phyloP scores from a whole-genome alignment of 73 alveolate species.

The Paraurostyla sp. region DNA sequence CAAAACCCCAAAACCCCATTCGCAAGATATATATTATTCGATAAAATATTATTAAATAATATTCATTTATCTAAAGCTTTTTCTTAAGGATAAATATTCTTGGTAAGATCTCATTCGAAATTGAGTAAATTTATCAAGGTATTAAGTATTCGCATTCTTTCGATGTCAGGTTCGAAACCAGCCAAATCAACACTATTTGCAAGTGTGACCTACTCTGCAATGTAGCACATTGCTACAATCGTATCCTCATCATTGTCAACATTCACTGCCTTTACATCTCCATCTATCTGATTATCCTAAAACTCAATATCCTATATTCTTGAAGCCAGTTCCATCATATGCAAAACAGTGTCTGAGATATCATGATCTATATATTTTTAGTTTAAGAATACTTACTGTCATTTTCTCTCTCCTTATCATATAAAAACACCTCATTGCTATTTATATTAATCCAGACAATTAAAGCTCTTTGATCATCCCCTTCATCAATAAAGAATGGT shows the following conservation, averaged over 20 bases:
- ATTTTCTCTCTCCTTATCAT: slow-evolving; percentile 57
- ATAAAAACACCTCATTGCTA: not conserved
- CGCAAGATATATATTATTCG: too few species aligned
- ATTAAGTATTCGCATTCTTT: not conserved
- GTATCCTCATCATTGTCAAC: slow-evolving; percentile 49
- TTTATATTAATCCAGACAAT: not conserved
- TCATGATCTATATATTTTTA: slow-evolving; percentile 37
- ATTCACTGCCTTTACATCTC: slow-evolving; percentile 21
- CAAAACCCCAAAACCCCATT: too few species aligned
- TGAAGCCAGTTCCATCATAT: slow-evolving; percentile 44
- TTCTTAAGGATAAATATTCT: too few species aligned
- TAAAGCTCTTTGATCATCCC: not conserved
- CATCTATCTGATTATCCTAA: slow-evolving; percentile 35
- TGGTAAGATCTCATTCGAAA: not conserved
- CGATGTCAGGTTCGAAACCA: not conserved
- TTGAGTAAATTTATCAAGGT: not conserved
- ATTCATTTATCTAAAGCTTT: too few species aligned
- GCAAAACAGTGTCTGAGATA: slow-evolving; percentile 45
- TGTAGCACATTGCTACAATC: slow-evolving; percentile 53
- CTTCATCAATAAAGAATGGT: slow-evolving; percentile 39
- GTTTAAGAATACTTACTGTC: slow-evolving; percentile 12
- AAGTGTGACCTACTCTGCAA: slow-evolving; percentile 56
- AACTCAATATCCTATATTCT: not conserved
- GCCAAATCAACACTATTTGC: not conserved
- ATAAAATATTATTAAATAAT: too few species aligned